A percentile compares a stretch with the other conserved stretches of the same genome.
phyloP scores from a whole-genome alignment of 495 filamentous ascomycete species.

The Alectoria sarmentosa region DNA sequence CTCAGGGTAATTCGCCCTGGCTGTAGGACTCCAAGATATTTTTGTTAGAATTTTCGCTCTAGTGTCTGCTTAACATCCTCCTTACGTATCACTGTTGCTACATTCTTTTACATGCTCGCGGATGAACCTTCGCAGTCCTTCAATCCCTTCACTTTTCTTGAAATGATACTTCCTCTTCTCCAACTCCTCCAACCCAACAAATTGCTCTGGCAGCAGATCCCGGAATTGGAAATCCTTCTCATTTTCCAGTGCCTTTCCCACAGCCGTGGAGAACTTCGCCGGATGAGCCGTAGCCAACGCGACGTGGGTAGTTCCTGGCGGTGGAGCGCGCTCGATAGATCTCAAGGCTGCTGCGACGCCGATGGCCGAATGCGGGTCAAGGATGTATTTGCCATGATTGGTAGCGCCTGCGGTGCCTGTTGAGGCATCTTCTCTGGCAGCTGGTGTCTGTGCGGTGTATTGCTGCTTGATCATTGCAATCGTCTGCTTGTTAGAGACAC shows the following conservation, averaged over 20 bases:
- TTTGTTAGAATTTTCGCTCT: no score
- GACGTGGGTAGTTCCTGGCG: constrained; percentile 55
- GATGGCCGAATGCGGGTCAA: constrained; percentile 88
- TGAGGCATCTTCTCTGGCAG: no score
- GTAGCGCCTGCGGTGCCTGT: no score
- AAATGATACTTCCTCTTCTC: constrained; percentile 52
- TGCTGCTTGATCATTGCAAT: no score
- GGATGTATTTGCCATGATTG: constrained; percentile 66
- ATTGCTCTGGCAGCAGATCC: constrained; percentile 70
- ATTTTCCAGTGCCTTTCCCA: constrained; percentile 62
- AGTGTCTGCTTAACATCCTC: no score
- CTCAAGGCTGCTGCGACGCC: constrained; percentile 66
- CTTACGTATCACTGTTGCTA: no score
- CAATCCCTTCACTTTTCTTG: constrained; percentile 27
- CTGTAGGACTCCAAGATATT: no score
- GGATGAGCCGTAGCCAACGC: constrained; percentile 87
- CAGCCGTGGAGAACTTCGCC: constrained; percentile 79
- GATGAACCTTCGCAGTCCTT: no score
- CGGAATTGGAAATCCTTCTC: constrained; percentile 63
- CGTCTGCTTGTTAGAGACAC: constrained; percentile 72
- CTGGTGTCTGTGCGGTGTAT: no score
- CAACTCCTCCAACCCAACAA: constrained; percentile 61
- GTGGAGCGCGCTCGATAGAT: constrained; percentile 50
- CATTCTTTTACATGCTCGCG: no score
- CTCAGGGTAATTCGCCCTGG: no score